Evolutionary conservation across 495 filamentous ascomycete genomes (phyloP), one percentile per base, ranked within the genome.

Genomic region (Xylaria longipes): DNA sequence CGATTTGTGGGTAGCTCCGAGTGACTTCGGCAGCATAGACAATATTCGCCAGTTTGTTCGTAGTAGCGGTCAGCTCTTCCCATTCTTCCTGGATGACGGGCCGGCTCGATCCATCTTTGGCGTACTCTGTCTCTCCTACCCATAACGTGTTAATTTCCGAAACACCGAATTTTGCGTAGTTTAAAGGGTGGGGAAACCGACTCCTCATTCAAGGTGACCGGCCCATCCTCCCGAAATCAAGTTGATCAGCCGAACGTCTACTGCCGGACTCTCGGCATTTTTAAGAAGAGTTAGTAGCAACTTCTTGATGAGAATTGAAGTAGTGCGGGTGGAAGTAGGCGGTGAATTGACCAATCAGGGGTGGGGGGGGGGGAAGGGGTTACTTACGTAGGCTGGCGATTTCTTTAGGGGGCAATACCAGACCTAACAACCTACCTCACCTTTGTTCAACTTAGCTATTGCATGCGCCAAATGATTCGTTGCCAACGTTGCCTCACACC

Each of bases 401-500:
- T n/a, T n/a, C n/a, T n/a, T n/a, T n/a, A n/a, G n/a, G n/a, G n/a
- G n/a, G n/a, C n/a, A n/a, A n/a, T n/a, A n/a, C n/a, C n/a, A n/a
- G n/a, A n/a, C n/a, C n/a, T n/a, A n/a, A n/a, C n/a, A n/a, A n/a
- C n/a, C n/a, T n/a, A n/a, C n/a, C n/a, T n/a, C n/a, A n/a, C n/a
- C n/a, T n/a, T n/a, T n/a, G n/a, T n/a, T n/a, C n/a, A n/a, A n/a
- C n/a, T n/a, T n/a, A n/a, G n/a, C n/a, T n/a, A n/a, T n/a, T n/a
- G 88, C 89, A 73, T 92, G 91, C 6, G 87, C 89, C 68, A 94
- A 77, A 76, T 94, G 87, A 75, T 94, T 94, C 5, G 88, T 89
- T n/a, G 88, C 90, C 70, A 93, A 89, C 68, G 92, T 89, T 39
- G 89, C 83, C 75, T 94, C 91, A 75, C 89, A 90, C n/a, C 91